phyloP scores from a whole-genome alignment of 2,329 filamentous ascomycete genomes.

The Pyrenochaeta sp. region DNA sequence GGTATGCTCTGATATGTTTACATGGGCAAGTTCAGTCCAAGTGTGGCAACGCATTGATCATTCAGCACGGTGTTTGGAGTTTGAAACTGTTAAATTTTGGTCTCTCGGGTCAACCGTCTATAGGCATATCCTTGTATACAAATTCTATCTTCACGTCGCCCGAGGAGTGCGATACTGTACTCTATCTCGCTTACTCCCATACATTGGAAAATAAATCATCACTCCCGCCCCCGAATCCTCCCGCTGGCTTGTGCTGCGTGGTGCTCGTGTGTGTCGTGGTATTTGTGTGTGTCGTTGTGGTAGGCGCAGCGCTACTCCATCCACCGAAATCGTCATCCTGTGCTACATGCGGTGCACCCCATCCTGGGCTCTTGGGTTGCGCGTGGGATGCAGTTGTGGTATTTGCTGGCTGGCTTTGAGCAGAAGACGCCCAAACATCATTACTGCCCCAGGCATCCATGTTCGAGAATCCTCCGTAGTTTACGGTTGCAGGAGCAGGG shows the following conservation, averaged over 20 bases:
- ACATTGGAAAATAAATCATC: slow-evolving; percentile 97
- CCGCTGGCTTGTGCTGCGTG: slow-evolving; percentile 57
- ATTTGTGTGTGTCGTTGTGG: slow-evolving; percentile 57
- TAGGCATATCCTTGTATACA: background rate
- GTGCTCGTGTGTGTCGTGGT: slow-evolving; percentile 36
- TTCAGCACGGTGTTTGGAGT: slow-evolving; percentile 4
- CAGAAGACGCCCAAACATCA: slow-evolving; percentile 80
- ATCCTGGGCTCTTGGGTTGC: slow-evolving; percentile 59
- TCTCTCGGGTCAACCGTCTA: background rate
- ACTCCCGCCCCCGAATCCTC: slow-evolving; percentile 62
- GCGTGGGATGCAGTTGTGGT: slow-evolving; percentile 47
- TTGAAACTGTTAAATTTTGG: background rate
- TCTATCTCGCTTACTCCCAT: slow-evolving; percentile 70
- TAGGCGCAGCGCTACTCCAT: slow-evolving; percentile 80
- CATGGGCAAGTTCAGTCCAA: background rate
- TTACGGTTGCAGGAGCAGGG: slow-evolving; percentile 44
- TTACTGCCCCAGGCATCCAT: slow-evolving; percentile 83
- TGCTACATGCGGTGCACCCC: slow-evolving; percentile 69
- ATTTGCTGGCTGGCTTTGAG: slow-evolving; percentile 60
- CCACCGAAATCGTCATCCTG: slow-evolving; percentile 96
- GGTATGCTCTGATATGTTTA: background rate
- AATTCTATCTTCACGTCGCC: background rate
- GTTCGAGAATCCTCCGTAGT: slow-evolving; percentile 56
- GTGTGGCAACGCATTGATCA: background rate
- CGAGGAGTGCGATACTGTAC: background rate